A percentile compares a stretch with the other conserved stretches of the same genome.
phyloP scores from a whole-genome alignment of 495 filamentous ascomycete genomes.

The Clavariopsis aquatica region DNA sequence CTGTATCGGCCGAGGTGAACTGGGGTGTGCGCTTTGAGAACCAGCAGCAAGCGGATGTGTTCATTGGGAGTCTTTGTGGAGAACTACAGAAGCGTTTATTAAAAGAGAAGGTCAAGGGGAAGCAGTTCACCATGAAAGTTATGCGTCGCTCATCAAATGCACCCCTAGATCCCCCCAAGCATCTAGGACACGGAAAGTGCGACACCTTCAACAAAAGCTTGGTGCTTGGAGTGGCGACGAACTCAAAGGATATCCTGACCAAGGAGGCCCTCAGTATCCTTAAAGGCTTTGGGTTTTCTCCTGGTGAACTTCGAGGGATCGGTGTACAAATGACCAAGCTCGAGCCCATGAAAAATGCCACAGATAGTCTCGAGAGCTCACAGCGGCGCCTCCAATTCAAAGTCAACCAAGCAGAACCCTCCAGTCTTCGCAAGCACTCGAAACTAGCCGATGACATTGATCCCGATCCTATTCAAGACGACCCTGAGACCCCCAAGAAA shows the following conservation, averaged over 20 bases:
- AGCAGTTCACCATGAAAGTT: slow-evolving; percentile 86
- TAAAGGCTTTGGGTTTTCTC: slow-evolving; percentile 76
- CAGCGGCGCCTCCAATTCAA: slow-evolving; percentile 66
- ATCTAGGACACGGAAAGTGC: slow-evolving; percentile 93
- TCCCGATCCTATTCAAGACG: slow-evolving; percentile 55
- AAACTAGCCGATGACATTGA: slow-evolving; percentile 25
- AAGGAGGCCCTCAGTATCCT: slow-evolving; percentile 83
- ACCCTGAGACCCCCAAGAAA: slow-evolving; percentile 68
- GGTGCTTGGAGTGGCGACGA: slow-evolving; percentile 78
- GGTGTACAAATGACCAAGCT: slow-evolving; percentile 92
- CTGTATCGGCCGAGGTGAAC: slow-evolving; percentile 93
- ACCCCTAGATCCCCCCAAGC: slow-evolving; percentile 88
- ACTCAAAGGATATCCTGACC: slow-evolving; percentile 65
- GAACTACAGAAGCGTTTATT: slow-evolving; percentile 78
- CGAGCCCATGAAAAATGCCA: slow-evolving; percentile 65
- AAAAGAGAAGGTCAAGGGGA: slow-evolving; percentile 81
- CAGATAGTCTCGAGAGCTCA: slow-evolving; percentile 42
- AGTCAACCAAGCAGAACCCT: slow-evolving; percentile 40
- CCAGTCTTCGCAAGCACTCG: slow-evolving; percentile 26
- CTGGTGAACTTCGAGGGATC: slow-evolving; percentile 85
- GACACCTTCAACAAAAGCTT: slow-evolving; percentile 89
- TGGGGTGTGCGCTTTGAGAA: slow-evolving; percentile 96
- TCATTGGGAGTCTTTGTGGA: slow-evolving; percentile 76
- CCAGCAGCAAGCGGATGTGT: slow-evolving; percentile 86
- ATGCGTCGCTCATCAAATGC: slow-evolving; percentile 85